phyloP scores from a whole-genome alignment of 345 rosid species.

The Psidium friedrichsthalianum region DNA sequence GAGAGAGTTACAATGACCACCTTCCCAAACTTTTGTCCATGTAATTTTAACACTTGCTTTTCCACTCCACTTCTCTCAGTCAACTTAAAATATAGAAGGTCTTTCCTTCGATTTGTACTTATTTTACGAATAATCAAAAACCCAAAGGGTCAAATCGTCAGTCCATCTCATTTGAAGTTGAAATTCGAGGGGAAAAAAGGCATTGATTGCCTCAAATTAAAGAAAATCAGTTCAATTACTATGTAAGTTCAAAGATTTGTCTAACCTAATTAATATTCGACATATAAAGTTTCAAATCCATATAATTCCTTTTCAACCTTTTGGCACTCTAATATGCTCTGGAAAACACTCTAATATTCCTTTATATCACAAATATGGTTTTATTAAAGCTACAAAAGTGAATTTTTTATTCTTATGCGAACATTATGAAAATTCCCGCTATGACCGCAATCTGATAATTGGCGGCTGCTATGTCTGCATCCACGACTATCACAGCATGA shows the following conservation, averaged over 20 bases:
- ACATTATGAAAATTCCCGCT: background rate
- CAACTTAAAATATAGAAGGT: background rate
- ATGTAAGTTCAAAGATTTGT: background rate
- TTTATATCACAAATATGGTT: background rate
- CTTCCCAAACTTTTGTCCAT: background rate
- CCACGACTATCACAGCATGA: background rate
- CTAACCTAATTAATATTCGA: background rate
- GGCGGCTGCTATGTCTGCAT: background rate
- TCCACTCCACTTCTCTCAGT: background rate
- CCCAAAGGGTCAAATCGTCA: background rate
- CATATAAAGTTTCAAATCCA: background rate
- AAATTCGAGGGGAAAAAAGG: background rate
- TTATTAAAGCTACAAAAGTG: background rate
- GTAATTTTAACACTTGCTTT: background rate
- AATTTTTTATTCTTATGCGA: background rate
- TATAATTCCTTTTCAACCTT: background rate
- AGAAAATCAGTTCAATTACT: background rate
- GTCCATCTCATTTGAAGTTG: background rate
- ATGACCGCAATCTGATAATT: background rate
- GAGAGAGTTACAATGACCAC: background rate
- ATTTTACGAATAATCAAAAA: background rate
- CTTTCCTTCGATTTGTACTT: background rate
- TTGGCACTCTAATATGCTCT: background rate
- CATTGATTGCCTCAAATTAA: background rate
- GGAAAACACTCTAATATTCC: background rate